Evolutionary conservation across 345 rosid species (phyloP).

Genomic region (Citrus unshiu): DNA sequence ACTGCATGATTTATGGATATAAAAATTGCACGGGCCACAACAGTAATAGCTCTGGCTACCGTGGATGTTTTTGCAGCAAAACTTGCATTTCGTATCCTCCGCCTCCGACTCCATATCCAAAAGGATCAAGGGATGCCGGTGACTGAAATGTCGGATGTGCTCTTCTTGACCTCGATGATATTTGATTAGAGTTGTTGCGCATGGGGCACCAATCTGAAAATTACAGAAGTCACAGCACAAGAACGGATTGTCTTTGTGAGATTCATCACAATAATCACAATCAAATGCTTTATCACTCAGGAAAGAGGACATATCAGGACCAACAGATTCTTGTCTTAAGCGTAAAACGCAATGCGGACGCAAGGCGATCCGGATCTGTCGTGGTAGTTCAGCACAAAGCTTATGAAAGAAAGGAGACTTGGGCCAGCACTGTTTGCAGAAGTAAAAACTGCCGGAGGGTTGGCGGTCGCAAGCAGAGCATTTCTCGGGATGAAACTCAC

Average conservation of each 20-base stretch:
- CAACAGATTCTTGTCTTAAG: too few species aligned
- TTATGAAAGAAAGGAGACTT: not conserved
- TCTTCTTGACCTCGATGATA: not conserved
- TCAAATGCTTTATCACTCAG: too few species aligned
- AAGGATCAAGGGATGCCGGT: not conserved
- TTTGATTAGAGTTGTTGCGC: too few species aligned
- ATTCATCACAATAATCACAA: too few species aligned
- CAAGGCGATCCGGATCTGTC: too few species aligned
- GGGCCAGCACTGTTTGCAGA: not conserved
- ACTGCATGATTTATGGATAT: not conserved
- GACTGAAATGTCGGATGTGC: not conserved
- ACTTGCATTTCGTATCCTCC: not conserved
- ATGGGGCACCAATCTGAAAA: too few species aligned
- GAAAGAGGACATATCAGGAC: too few species aligned
- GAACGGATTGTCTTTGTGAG: too few species aligned
- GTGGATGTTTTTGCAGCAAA: not conserved
- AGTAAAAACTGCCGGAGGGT: not conserved
- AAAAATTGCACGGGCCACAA: not conserved
- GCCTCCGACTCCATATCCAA: not conserved
- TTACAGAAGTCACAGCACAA: too few species aligned
- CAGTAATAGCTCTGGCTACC: not conserved
- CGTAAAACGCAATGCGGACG: too few species aligned
- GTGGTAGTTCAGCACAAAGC: not conserved
- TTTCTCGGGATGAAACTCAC: not conserved
- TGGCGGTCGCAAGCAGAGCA: not conserved